Evolutionary conservation across 306 rosid species (phyloP).

Genomic region (Betula pendula): DNA sequence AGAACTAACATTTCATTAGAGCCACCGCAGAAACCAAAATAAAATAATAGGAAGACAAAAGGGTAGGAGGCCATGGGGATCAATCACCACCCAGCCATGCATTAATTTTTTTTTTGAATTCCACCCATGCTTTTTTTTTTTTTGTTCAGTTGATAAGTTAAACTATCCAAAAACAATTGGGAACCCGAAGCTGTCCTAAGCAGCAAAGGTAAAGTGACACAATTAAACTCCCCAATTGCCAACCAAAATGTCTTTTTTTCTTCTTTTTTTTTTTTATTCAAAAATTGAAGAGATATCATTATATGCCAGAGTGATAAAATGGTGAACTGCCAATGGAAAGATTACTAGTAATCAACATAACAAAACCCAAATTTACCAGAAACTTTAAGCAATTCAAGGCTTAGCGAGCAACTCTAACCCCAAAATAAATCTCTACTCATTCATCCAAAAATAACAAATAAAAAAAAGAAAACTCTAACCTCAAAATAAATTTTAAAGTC

Average conservation of each 20-base stretch:
- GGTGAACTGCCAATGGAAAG: background rate
- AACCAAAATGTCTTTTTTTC: background rate
- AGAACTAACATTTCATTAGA: too few relatives aligned
- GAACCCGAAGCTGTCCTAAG: background rate
- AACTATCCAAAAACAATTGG: background rate
- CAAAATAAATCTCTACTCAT: background rate
- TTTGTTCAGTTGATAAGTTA: too few relatives aligned
- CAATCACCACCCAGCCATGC: too few relatives aligned
- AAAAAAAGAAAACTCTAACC: too few relatives aligned
- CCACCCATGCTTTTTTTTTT: too few relatives aligned
- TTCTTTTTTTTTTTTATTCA: background rate
- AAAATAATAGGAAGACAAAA: too few relatives aligned
- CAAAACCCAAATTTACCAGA: background rate
- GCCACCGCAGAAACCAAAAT: too few relatives aligned
- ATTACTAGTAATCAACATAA: background rate
- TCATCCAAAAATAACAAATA: too few relatives aligned
- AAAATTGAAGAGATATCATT: background rate
- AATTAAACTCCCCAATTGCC: background rate
- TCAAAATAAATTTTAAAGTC: too few relatives aligned
- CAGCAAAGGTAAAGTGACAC: background rate
- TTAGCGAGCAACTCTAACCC: background rate
- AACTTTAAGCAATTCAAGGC: background rate
- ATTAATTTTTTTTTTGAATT: too few relatives aligned
- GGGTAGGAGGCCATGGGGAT: too few relatives aligned
- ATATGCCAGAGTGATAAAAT: too few relatives aligned